Base-by-base conservation (phyloP, 352 stramenopile species). In the Pythium apleroticum region DNA sequence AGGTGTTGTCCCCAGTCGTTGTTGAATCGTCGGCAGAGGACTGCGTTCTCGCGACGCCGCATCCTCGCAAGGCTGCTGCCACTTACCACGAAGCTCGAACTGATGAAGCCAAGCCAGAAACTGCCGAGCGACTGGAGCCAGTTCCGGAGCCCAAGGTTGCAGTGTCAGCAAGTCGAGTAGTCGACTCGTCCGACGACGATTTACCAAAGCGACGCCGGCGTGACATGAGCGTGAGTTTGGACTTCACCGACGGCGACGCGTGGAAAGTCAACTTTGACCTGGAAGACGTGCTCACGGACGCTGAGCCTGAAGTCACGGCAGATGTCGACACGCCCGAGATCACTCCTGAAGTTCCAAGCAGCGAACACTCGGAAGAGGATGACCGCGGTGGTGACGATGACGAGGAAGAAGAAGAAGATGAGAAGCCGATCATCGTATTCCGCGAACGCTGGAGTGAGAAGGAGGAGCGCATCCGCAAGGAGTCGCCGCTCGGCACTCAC, bases 391-490 rank as follows among this genome's bases (percentile, higher is more conserved):
- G 74, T 22, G 57, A 93, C 43, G 84, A 86, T 62, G 82, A 78
- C 24, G 78, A 86, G 27, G 49, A 46, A 1, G 68, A 81, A 17
- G 75, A 86, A 17, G 73, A 86, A 19, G 78, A 78, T 0, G 70
- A 90, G 22, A 84, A 88, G 28, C 79, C 84, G 1, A 84, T 89
- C 63, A 91, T 89, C 37, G 85, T 95, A 4, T 95, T 93, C 69
- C 69, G 81, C n/a, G 87, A 95, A 60, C 75, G 80, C 4, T 93
- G 81, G 82, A 83, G 72, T 67, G 78, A 90, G n/a, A 92, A 93
- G 54, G 77, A 87, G 60, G 76, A 78, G 15, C 84, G 87, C 0
- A 79, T 95, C 52, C 80, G 84, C 12, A 73, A 76, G 24, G 69
- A 77, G 48, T 91, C 83, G 1, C 71, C 71, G 28, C 84, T 80